Conservation (phyloP, 176 grass and related monocot species). For the Chloris gayana region DNA sequence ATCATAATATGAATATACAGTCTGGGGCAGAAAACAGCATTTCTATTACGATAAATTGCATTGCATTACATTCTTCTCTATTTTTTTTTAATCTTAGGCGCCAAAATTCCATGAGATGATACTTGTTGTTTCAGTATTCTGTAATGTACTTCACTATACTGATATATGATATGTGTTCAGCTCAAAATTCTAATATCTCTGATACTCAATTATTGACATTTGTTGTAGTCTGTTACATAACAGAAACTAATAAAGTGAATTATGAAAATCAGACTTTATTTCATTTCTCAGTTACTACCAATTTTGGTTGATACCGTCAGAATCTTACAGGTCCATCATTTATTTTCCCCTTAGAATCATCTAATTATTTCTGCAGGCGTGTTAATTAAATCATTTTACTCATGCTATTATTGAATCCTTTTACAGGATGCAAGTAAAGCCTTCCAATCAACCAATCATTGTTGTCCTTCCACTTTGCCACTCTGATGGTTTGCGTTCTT, state of each 20-base stretch:
- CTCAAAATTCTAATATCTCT: background rate
- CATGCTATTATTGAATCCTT: background rate
- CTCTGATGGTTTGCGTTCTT: conserved; percentile 69
- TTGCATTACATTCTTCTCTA: background rate
- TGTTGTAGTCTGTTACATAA: background rate
- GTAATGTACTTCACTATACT: background rate
- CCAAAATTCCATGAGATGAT: background rate
- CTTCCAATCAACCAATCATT: conserved; percentile 85
- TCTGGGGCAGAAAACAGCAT: too few species aligned
- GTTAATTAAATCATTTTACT: background rate
- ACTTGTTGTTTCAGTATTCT: background rate
- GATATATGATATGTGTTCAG: background rate
- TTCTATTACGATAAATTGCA: background rate
- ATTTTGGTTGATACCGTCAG: background rate
- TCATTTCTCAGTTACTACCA: background rate
- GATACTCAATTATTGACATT: background rate
- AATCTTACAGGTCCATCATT: background rate
- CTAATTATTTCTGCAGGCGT: background rate
- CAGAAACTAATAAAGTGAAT: background rate
- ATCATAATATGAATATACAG: background rate
- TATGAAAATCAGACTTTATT: background rate
- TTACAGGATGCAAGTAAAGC: conserved; percentile 95
- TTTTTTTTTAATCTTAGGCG: background rate
- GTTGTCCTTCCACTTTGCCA: conserved; percentile 86
- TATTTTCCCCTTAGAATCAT: background rate